Conservation (phyloP, 257 asterid species). For the Solanum bulbocastanum region DNA sequence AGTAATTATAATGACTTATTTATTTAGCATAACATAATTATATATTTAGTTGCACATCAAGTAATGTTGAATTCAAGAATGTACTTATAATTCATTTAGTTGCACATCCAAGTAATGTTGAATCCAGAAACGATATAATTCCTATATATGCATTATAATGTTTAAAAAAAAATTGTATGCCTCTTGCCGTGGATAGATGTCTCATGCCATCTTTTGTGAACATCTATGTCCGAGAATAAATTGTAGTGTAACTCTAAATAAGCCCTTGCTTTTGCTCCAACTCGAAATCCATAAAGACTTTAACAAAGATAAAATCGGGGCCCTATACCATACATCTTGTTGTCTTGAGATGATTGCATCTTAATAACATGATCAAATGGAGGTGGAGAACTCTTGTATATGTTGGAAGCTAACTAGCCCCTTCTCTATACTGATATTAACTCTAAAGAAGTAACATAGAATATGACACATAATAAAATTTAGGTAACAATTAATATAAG, state of each 20-base stretch:
- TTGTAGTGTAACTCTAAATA: background rate
- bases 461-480: no score
- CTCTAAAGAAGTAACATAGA: no score
- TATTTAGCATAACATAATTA: background rate
- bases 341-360: background rate
- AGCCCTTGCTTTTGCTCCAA: background rate
- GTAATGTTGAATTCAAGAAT: background rate
- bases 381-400: background rate
- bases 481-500: no score
- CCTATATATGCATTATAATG: background rate
- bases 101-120: background rate
- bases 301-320: background rate
- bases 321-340: background rate
- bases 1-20: background rate
- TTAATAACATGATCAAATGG: background rate
- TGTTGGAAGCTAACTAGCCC: background rate
- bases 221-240: background rate
- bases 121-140: background rate
- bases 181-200: background rate
- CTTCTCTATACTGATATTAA: background rate
- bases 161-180: background rate
- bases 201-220: background rate
- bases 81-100: background rate
- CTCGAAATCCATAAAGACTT: background rate
- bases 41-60: background rate